Evolutionary conservation across 768 basidiomycete genomes (phyloP).

Genomic region (Tylopilus plumbeoviolaceoides): DNA sequence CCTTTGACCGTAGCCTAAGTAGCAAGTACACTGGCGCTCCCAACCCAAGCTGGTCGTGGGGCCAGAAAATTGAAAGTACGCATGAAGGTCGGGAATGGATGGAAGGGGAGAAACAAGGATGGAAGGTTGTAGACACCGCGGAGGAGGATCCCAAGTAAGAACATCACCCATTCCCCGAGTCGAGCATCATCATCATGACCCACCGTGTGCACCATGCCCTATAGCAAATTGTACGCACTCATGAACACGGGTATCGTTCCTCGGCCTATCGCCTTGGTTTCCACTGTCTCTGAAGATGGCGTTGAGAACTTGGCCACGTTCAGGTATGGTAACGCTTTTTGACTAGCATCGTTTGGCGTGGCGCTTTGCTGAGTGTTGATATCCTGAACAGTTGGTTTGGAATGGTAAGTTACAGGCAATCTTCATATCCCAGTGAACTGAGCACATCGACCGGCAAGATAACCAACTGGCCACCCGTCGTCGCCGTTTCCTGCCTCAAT

Average conservation of each 20-base stretch:
- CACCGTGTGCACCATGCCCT: not conserved
- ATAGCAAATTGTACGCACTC: constrained; percentile 29
- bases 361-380: not conserved
- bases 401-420: constrained; percentile 14
- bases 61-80: constrained; percentile 24
- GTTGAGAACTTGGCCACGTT: constrained; percentile 41
- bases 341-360: not conserved
- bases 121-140: constrained; percentile 28
- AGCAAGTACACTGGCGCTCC: constrained; percentile 27
- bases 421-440: not conserved
- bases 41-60: constrained; percentile 29
- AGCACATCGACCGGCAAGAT: constrained; percentile 8
- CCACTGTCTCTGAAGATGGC: constrained; percentile 33
- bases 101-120: constrained; percentile 33
- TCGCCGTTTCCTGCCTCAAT: constrained; percentile 33
- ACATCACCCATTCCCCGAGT: too few species aligned
- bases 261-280: constrained; percentile 45
- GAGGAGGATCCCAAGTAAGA: constrained; percentile 16
- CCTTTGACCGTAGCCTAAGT: too few species aligned
- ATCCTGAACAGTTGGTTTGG: constrained; percentile 18
- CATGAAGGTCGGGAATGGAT: constrained; percentile 28
- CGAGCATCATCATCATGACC: too few species aligned
- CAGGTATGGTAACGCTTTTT: constrained; percentile 24
- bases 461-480: constrained; percentile 27
- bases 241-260: constrained; percentile 37